These are phyloP conservation scores for Glarea lozoyensis DNA, from an alignment of 495 filamentous ascomycete genomes.

Conservation along the genomic window DNA sequence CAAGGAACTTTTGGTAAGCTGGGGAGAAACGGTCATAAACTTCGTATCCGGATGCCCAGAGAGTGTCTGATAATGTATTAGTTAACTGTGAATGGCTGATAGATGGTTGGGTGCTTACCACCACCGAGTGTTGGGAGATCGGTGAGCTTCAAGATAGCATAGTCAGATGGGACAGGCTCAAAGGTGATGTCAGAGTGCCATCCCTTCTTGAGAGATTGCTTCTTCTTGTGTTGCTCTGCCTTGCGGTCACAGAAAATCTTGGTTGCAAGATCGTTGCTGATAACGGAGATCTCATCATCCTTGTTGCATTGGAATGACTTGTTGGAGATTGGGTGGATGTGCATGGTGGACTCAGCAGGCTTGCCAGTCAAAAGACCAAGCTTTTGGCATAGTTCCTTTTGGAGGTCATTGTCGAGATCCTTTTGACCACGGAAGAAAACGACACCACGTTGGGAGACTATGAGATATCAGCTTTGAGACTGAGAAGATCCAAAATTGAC, in stretches of 20 bases:
- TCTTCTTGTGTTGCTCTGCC: conserved; percentile 4
- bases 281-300: conserved; percentile 65
- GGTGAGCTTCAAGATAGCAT: conserved; percentile 50
- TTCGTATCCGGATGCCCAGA: conserved; percentile 73
- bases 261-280: conserved; percentile 48
- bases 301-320: conserved; percentile 44
- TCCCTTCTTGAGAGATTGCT: conserved; percentile 6
- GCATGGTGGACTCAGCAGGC: conserved; percentile 50
- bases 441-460: conserved; percentile 69
- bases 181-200: conserved; percentile 53
- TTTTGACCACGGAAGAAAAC: conserved; percentile 74
- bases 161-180: conserved; percentile 58
- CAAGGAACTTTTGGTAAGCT: conserved; percentile 56
- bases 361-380: conserved; percentile 59
- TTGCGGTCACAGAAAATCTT: conserved; percentile 20
- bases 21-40: conserved; percentile 66
- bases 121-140: conserved; percentile 61
- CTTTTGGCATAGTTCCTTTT: conserved; percentile 57
- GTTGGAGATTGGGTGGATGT: conserved; percentile 64
- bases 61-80: conserved; percentile 28
- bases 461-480: conserved; percentile 1
- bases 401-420: conserved; percentile 48
- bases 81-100: not conserved
- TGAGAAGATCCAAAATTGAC: not conserved
- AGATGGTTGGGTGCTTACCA: conserved; percentile 21